A percentile compares a stretch with the other conserved stretches of the same genome.
Evolutionary conservation across 2,329 filamentous ascomycete genomes (phyloP).

Genomic region (Gaeumannomyces tritici): DNA sequence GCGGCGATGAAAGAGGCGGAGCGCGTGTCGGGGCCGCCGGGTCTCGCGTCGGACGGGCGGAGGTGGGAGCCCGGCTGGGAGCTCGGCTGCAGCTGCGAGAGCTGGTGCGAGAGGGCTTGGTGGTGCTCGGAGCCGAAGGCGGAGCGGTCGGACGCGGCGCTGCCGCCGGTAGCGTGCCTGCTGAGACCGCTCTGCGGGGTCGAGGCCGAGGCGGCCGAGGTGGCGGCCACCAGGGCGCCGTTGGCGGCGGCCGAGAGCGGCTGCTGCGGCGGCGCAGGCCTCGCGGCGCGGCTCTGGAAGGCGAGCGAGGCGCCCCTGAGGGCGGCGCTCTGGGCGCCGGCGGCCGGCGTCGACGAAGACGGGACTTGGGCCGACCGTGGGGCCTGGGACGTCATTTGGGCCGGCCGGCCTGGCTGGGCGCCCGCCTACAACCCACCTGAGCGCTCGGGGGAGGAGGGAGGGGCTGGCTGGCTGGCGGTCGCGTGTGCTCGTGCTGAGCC

Average conservation of each 20-base stretch:
- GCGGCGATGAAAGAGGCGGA: constrained; percentile 51
- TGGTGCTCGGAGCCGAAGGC: constrained; percentile 11
- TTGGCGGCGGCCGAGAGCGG: constrained; percentile 13
- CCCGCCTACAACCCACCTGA: neutral
- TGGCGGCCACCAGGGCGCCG: constrained; percentile 34
- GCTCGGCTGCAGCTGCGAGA: constrained; percentile 11
- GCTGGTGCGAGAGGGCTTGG: constrained; percentile 13
- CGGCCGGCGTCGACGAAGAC: neutral
- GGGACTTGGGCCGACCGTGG: neutral
- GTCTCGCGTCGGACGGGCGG: constrained; percentile 8
- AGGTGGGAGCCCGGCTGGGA: constrained; percentile 3
- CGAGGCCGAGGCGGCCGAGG: constrained; percentile 23
- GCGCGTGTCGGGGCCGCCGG: constrained; percentile 25
- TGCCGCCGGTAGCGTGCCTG: constrained; percentile 29
- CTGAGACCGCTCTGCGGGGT: constrained; percentile 12
- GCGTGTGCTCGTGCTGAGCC: too few species aligned
- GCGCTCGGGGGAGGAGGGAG: neutral
- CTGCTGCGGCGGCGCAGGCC: constrained; percentile 8
- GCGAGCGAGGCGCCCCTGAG: constrained; percentile 46
- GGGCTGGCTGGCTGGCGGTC: neutral
- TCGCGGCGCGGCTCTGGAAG: constrained; percentile 25
- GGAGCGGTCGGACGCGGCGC: constrained; percentile 10
- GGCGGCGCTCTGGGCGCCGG: constrained; percentile 23
- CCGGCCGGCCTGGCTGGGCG: neutral
- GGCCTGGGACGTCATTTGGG: neutral